These are phyloP conservation scores for Wickerhamia fluorescens DNA, from an alignment of 805 yeast species.

Conservation along the genomic window DNA sequence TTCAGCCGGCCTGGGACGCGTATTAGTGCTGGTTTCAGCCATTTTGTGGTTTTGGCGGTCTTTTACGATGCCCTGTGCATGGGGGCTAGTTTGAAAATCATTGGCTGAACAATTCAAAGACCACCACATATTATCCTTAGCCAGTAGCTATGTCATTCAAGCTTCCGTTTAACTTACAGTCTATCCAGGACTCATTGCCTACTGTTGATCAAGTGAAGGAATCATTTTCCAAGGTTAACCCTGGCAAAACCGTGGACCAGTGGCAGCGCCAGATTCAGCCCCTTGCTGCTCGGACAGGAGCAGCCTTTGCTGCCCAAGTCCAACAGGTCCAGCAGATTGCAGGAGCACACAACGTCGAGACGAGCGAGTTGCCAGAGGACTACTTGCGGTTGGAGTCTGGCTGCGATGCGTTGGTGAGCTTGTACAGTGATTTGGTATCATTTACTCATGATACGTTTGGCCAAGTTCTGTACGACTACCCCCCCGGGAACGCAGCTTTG, in stretches of 20 bases:
- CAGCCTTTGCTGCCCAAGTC: constrained; percentile 54
- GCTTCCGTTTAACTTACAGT: constrained; percentile 32
- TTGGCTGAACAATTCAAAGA: too few species aligned
- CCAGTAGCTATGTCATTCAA: constrained; percentile 40
- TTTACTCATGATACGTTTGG: constrained; percentile 51
- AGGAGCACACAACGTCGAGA: constrained; percentile 42
- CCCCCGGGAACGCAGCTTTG: constrained; percentile 49
- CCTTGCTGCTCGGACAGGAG: constrained; percentile 51
- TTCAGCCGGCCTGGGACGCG: too few species aligned
- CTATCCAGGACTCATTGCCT: constrained; percentile 36
- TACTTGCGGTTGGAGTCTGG: constrained; percentile 61
- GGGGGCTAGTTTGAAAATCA: too few species aligned
- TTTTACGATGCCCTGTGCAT: too few species aligned
- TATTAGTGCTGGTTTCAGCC: too few species aligned
- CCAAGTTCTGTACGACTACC: constrained; percentile 74
- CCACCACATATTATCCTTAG: too few species aligned
- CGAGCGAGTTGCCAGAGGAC: constrained; percentile 68
- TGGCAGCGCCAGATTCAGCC: constrained; percentile 43
- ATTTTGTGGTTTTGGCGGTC: too few species aligned
- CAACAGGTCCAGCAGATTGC: constrained; percentile 42
- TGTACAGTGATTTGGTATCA: constrained; percentile 45
- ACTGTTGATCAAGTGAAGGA: constrained; percentile 32
- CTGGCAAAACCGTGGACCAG: constrained; percentile 38
- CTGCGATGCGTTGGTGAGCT: constrained; percentile 56
- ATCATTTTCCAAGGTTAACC: constrained; percentile 27